Base-by-base conservation (phyloP, 306 rosid genomes). In the Elaeagnus macrophylla region DNA sequence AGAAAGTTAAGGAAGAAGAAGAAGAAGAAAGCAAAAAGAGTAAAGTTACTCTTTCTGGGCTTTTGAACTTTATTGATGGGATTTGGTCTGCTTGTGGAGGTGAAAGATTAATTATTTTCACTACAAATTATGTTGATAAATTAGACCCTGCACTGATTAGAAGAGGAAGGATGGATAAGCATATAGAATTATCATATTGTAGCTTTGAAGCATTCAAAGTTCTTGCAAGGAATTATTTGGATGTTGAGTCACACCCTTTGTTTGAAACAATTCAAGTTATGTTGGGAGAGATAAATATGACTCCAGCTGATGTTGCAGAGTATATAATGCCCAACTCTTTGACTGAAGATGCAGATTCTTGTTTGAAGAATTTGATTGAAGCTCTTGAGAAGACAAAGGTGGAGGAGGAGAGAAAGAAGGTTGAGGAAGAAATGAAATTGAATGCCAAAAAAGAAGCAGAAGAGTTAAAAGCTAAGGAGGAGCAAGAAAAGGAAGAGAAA, bases 101-200 rank as follows among this genome's bases (percentile, higher is more conserved):
- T 10, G 88, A 86, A 56, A 74, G 82, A 54, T 62, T 83, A 44
- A 76, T 81, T 7, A 71, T 81, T 14, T 86, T 83, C 36, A 81
- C 88, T 1, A 74, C 86, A 0, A 86, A 78, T 32, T 66, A 56
- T 59, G 72, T 69, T n/a, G 84, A 83, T 4, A 86, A 78, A 38
- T 83, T 80, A 15, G 88, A 83, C 38, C 83, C 78, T 44, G 95
- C 91, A 32, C 43, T 86, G 0, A 80, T 80, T 10, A 62, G 91
- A 61, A 86, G 81, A n/a, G 95, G 95, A 17, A 66, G 85, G 35
- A 80, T 79, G 91, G 88, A 86, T 10, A 86, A 80, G 68, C 93
- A 76, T 56, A 83, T 86, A 5, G 79, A 81, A 39, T 16, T 83
- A 65, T 76, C 93, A 0, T 81, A 74, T 35, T 86, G 88, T 46